phyloP scores from a whole-genome alignment of 768 basidiomycete genomes.

The Strobilomyces confusus region DNA sequence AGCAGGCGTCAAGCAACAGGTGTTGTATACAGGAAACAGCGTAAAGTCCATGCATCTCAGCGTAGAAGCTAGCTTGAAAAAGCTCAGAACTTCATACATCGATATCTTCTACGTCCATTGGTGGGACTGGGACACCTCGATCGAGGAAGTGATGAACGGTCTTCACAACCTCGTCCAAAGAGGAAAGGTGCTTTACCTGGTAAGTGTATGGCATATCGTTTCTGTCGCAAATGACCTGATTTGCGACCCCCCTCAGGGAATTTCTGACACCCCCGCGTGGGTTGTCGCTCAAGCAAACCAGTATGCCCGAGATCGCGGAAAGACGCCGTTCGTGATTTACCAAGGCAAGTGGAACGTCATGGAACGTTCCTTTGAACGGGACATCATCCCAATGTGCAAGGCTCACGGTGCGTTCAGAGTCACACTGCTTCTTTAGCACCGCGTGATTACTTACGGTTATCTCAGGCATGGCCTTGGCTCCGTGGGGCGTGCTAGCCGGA shows the following conservation, averaged over 20 bases:
- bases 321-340: constrained; percentile 44
- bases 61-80: constrained; percentile 36
- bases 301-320: constrained; percentile 39
- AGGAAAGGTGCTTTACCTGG: constrained; percentile 44
- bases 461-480: constrained; percentile 35
- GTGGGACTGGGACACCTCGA: constrained; percentile 45
- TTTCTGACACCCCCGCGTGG: constrained; percentile 38
- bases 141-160: constrained; percentile 44
- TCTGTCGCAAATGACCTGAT: not conserved
- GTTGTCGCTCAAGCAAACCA: constrained; percentile 39
- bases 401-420: constrained; percentile 15
- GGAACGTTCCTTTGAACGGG: constrained; percentile 40
- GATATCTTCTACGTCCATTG: constrained; percentile 55
- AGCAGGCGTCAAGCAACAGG: constrained; percentile 13
- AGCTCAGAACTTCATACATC: constrained; percentile 54
- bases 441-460: not conserved
- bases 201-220: not conserved
- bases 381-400: constrained; percentile 37
- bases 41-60: constrained; percentile 31
- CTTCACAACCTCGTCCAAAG: constrained; percentile 40
- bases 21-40: constrained; percentile 36
- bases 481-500: constrained; percentile 33
- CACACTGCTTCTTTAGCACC: not conserved
- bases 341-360: constrained; percentile 36
- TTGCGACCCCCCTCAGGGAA: constrained; percentile 12